Base-by-base conservation (phyloP, 164 flowering plant genomes). In the Protea cynaroides region DNA sequence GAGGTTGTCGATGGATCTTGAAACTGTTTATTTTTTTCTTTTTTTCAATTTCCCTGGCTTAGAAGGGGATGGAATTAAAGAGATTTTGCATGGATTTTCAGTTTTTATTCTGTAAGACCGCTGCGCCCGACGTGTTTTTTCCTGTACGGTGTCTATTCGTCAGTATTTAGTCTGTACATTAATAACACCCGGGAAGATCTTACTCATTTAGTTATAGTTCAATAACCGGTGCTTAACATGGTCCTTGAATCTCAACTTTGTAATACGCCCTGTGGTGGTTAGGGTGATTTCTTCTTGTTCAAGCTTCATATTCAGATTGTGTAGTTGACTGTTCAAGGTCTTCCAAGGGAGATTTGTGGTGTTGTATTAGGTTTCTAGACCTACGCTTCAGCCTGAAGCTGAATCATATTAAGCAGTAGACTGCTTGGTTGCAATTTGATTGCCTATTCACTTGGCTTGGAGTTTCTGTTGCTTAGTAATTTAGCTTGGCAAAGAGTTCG, bases 401-500 rank as follows among this genome's bases (percentile, higher is more conserved):
- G 46, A 40, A 40, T 40, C 46, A 8, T 40, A 40, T 40, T 9
- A 40, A 40, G 46, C 46, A 12, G 10, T 40, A 8, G 4, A 10
- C 46, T 40, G 10, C 8, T 40, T 40, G 46, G 8, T 40, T 40
- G 46, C 46, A 40, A 40, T 8, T 40, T 40, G 46, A 3, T 1
- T 8, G 46, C 10, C 14, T 40, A 10, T 40, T 40, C 46, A 40
- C 46, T 6, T 0, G 46, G 46, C 1, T 8, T 40, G 46, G 46
- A 40, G 14, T 40, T 40, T 40, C 8, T 40, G 46, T 49, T 49
- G 52, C 52, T 15, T 15, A 49, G 52, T 13, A 19, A 49, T 4
- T 71, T 23, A 47, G 18, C 44, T 60, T n/a, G 62, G 61, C 52
- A 25, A 59, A 61, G 66, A 63, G 51, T 19, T 64, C 21, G 65